These are phyloP conservation scores for Andrographis paniculata DNA, from an alignment of 305 asterid genomes.

Conservation along the genomic window DNA sequence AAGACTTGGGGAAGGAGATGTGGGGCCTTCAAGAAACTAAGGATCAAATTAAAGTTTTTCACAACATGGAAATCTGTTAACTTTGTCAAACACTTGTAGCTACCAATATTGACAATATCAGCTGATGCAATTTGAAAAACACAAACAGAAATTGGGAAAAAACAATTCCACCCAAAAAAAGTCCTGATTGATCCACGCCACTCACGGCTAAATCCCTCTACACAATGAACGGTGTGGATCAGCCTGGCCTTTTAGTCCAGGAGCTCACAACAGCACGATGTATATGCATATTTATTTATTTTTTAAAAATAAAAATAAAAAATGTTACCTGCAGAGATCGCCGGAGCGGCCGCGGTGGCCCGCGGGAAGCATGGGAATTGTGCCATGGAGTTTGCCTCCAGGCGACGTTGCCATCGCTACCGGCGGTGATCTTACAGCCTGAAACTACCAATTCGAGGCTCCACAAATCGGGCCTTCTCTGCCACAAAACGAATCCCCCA, in stretches of 20 bases:
- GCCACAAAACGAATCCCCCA: constrained; percentile 91
- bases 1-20: neutral
- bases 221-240: no score
- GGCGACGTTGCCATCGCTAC: constrained; percentile 73
- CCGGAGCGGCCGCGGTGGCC: constrained; percentile 82
- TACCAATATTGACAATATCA: neutral
- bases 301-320: neutral
- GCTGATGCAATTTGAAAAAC: no score
- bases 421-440: constrained; percentile 65
- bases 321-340: constrained; percentile 65
- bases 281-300: no score
- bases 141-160: no score
- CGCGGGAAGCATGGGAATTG: constrained; percentile 71
- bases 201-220: no score
- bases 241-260: no score
- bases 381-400: constrained; percentile 88
- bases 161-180: no score
- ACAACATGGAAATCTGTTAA: neutral
- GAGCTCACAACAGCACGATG: no score
- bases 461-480: constrained; percentile 73
- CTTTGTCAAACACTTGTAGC: neutral
- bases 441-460: constrained; percentile 75
- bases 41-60: neutral
- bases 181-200: no score
- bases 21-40: neutral